Base-by-base conservation (phyloP, 2,329 filamentous ascomycete species). In the Mollisia scopiformis region DNA sequence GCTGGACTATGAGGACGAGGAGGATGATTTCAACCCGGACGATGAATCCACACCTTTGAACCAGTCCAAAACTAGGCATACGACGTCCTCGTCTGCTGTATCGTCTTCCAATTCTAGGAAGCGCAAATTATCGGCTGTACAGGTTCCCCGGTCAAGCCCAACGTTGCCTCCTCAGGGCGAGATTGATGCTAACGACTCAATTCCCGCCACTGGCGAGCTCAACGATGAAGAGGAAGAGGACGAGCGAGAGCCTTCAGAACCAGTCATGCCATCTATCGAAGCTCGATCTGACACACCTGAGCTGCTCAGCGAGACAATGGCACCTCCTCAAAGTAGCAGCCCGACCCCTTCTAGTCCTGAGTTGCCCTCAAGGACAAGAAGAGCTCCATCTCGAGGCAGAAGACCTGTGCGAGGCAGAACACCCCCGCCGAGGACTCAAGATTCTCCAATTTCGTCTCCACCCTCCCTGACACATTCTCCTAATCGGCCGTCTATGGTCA, bases 21-120 rank as follows among this genome's bases (percentile, higher is more conserved):
- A 70, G 31, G 80, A 83, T 23, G 81, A 83, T 66, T 88, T 85
- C 69, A 81, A 78, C 55, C 88, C 82, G 0, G 87, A 90, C 59
- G 87, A 86, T 28, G 87, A 90, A 75, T 88, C 87, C 16, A 91
- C 89, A 6, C 88, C 88, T 3, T 69, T 89, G 27, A 83, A 85
- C 60, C 75, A 81, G 21, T 76, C 77, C 35, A 82, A 77, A 62
- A 76, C 75, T 41, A 73, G 73, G n/a, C 69, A 72, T 35, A 28
- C 52, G 53, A 52, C 61, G 16, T 56, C 55, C 21, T 62, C 61
- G 8, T 62, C 61, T 5, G 59, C n/a, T 47, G 28, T 47, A 35
- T 59, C 61, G 19, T 74, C 73, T 46, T 68, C 68, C 21, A 76
- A 75, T 55, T 75, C 82, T 8, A 79, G 80, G 53, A 88, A 88